A percentile compares a stretch with the other conserved stretches of the same genome.
Evolutionary conservation across 2,329 filamentous ascomycete species (phyloP).

Genomic region (Paecilomyces variotii): DNA sequence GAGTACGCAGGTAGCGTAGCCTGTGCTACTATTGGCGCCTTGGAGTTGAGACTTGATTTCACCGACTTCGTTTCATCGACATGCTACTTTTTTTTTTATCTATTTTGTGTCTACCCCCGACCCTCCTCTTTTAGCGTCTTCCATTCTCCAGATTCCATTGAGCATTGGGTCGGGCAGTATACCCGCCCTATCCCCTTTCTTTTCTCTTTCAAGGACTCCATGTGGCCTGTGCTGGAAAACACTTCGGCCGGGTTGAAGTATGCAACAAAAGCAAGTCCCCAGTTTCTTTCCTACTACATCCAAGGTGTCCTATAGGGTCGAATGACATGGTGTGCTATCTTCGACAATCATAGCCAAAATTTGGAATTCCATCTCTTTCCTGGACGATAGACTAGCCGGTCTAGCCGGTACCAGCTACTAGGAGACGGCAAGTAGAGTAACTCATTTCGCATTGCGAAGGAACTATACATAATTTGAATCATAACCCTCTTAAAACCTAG

Average conservation of each 20-base stretch:
- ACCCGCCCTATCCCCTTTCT: background rate
- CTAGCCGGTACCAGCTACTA: too few relatives aligned
- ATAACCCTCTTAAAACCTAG: conserved; percentile 30
- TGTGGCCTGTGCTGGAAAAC: background rate
- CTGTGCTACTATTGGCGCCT: conserved; percentile 10
- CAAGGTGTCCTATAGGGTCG: background rate
- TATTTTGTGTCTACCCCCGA: background rate
- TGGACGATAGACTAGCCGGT: background rate
- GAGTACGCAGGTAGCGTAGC: conserved; percentile 5
- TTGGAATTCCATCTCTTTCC: background rate
- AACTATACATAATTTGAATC: background rate
- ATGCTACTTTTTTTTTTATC: background rate
- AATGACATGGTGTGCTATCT: background rate
- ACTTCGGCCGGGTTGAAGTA: background rate
- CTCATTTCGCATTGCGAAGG: background rate
- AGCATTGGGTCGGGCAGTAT: background rate
- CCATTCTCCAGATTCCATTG: background rate
- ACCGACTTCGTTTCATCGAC: too few relatives aligned
- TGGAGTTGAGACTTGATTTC: background rate
- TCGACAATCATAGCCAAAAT: background rate
- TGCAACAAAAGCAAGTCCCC: background rate
- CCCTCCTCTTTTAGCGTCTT: background rate
- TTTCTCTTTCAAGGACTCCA: background rate
- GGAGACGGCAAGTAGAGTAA: background rate
- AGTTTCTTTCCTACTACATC: background rate